A percentile compares a stretch with the other conserved stretches of the same genome.
Evolutionary conservation across 169 alveolate species (phyloP).

Genomic region (Plasmodium falciparum): DNA sequence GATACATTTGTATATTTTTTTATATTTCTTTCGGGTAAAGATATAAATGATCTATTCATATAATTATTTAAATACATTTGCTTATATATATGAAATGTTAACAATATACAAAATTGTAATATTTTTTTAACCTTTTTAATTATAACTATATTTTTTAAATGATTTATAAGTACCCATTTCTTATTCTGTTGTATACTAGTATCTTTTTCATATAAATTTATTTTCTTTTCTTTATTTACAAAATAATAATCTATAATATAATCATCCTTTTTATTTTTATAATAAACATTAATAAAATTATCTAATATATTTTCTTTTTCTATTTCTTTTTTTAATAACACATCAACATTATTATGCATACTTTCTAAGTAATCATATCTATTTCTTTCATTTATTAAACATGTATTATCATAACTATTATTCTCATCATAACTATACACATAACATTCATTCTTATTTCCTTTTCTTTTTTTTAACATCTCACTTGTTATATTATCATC

Average conservation of each 20-base stretch:
- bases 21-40: slow-evolving; percentile 17
- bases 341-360: not conserved
- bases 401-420: not conserved
- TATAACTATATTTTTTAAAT: slow-evolving; percentile 60
- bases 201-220: slow-evolving; percentile 13
- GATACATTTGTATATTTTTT: slow-evolving; percentile 8
- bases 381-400: not conserved
- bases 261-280: slow-evolving; percentile 58
- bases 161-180: slow-evolving; percentile 33
- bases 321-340: slow-evolving; percentile 28
- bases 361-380: not conserved
- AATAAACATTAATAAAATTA: slow-evolving; percentile 39
- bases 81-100: slow-evolving; percentile 47
- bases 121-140: slow-evolving; percentile 59
- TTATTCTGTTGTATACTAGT: not conserved
- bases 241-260: slow-evolving; percentile 43
- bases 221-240: slow-evolving; percentile 44
- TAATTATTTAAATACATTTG: slow-evolving; percentile 42
- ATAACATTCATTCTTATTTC: not conserved
- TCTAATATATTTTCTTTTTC: slow-evolving; percentile 48
- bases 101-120: slow-evolving; percentile 27
- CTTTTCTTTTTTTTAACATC: too few species aligned
- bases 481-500: not conserved
- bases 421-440: not conserved
- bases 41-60: slow-evolving; percentile 25